Evolutionary conservation across 1,284 basidiomycete genomes (phyloP), one percentile per base, ranked within the genome.

Genomic region (Microbotryomycetes sp.): DNA sequence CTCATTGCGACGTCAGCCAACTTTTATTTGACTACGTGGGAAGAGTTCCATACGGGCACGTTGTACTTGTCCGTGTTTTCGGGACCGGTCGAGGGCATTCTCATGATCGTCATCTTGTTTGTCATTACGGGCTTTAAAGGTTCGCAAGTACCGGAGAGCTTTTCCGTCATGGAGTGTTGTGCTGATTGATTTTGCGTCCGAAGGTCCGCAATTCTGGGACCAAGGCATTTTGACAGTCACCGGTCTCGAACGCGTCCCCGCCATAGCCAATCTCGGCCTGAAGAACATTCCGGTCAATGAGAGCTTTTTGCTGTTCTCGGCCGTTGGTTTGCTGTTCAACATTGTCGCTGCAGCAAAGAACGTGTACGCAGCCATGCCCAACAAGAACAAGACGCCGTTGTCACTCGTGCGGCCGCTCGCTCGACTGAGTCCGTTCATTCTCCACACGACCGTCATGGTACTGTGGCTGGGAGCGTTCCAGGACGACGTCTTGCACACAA

Each of bases 21-120:
- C 77, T 98, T 98, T 74, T 97, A 97, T 75, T 80, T 97, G 16
- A 76, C 90, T 1, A 96, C 92, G 4, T 97, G 94, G 94, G 94
- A 98, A 73, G 94, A 98, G 76, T 94, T 89, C 72, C 88, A 98
- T 75, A 98, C 94, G 1, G 88, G 88, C 18, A 85, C 86, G 64
- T 79, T 97, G 5, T 96, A 85, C 78, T 84, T 96, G 18, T 90
- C 90, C n/a, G 84, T 86, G 28, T 97, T 96, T 76, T 94, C 90
- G 9, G 94, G 94, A 0, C 94, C 94, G 0, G 90, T 97, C 2
- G 94, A 97, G 76, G 94, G 94, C 9, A 97, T 98, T 70, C 77
- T 98, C 53, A 82, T 97, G 75, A 86, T 97, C 61, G 81, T 87
- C 28, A 74, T 71, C 13, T 84, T 97, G 61, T 97, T 88, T 76